These are phyloP conservation scores for Paulownia fortunei DNA, from an alignment of 257 asterid genomes.

Conservation along the genomic window DNA sequence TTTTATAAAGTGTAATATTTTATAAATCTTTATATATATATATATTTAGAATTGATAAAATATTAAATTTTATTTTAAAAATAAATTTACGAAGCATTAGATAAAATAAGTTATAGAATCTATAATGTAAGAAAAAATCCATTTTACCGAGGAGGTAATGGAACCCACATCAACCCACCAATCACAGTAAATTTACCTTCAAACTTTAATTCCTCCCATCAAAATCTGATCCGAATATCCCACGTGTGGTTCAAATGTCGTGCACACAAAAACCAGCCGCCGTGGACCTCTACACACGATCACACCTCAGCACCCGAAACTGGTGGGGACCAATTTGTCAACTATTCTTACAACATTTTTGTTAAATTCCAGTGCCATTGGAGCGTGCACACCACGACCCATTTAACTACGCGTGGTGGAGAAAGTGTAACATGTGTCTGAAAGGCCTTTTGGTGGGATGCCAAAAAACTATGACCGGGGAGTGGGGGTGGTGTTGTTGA, in stretches of 20 bases:
- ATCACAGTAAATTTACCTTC: neutral
- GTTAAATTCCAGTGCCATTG: slow-evolving; percentile 7
- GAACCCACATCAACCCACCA: neutral
- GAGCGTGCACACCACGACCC: slow-evolving; percentile 39
- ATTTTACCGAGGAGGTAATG: too few relatives aligned
- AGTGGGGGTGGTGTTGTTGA: slow-evolving; percentile 14
- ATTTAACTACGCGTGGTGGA: slow-evolving; percentile 33
- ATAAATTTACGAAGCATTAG: too few relatives aligned
- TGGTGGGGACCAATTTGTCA: slow-evolving; percentile 20
- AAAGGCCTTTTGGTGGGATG: slow-evolving; percentile 23
- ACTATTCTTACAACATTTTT: neutral
- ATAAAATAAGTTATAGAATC: too few relatives aligned
- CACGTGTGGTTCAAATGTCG: slow-evolving; percentile 38
- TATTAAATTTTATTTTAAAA: too few relatives aligned
- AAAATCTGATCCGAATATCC: neutral
- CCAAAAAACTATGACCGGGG: slow-evolving; percentile 8
- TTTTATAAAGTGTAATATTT: too few relatives aligned
- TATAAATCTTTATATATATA: too few relatives aligned
- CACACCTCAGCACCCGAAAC: slow-evolving; percentile 42
- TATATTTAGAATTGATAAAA: too few relatives aligned
- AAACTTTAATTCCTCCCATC: neutral
- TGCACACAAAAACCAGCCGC: slow-evolving; percentile 37
- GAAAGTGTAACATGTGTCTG: neutral
- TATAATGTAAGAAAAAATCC: too few relatives aligned
- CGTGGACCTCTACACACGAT: slow-evolving; percentile 40